These are phyloP conservation scores for Ogataea trehaloabstinens DNA, from an alignment of 805 yeast genomes.

Conservation along the genomic window DNA sequence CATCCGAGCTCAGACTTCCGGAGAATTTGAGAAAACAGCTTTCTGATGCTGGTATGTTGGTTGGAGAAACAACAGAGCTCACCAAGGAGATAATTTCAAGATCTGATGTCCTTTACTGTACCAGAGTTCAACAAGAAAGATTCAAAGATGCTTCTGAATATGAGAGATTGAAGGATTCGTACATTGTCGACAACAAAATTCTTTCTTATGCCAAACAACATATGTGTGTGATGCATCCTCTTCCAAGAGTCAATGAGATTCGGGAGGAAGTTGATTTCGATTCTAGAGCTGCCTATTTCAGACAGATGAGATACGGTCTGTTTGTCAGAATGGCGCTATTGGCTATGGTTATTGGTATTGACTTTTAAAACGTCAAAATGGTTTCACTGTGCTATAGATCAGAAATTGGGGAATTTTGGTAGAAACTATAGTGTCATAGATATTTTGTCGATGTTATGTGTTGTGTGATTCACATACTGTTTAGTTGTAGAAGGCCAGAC, in stretches of 20 bases:
- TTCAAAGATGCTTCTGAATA: conserved; percentile 74
- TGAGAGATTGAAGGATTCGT: conserved; percentile 84
- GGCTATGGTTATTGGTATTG: conserved; percentile 97
- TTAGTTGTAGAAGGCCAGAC: too few relatives aligned
- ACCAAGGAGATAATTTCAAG: conserved; percentile 82
- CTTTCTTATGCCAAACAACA: conserved; percentile 92
- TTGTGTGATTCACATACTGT: too few relatives aligned
- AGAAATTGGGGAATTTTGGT: not conserved
- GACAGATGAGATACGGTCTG: conserved; percentile 99
- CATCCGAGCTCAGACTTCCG: conserved; percentile 85
- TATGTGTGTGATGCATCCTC: conserved; percentile 99
- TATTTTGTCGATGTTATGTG: too few relatives aligned
- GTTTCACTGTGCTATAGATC: not conserved
- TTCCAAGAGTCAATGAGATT: conserved; percentile 95
- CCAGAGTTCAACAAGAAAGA: conserved; percentile 97
- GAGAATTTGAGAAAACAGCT: conserved; percentile 67
- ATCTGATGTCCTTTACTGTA: conserved; percentile 95
- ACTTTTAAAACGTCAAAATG: conserved; percentile 43
- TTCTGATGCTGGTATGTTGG: conserved; percentile 63
- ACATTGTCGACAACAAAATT: conserved; percentile 88
- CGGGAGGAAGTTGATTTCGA: conserved; percentile 98
- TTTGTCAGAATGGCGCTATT: conserved; percentile 98
- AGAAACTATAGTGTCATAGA: too few relatives aligned
- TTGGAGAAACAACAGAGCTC: conserved; percentile 69
- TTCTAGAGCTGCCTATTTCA: conserved; percentile 98